phyloP scores from a whole-genome alignment of 1,284 basidiomycete genomes.

The Moniliella sp. region DNA sequence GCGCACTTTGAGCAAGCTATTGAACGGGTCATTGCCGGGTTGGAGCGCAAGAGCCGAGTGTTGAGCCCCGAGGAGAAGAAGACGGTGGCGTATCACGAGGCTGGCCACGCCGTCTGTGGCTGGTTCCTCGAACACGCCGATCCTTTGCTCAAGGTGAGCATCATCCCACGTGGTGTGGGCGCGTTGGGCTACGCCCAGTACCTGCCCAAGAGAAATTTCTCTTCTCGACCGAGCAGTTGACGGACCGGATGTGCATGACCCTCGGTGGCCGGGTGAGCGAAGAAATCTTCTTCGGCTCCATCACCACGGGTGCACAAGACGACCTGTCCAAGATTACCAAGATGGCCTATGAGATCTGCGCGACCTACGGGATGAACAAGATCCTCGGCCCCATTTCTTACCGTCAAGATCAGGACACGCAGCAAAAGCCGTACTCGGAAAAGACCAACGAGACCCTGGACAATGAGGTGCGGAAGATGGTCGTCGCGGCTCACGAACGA shows the following conservation, averaged over 20 bases:
- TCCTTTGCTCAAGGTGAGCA: conserved; percentile 87
- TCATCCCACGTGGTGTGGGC: conserved; percentile 88
- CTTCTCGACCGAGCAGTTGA: conserved; percentile 76
- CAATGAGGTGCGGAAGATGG: no score
- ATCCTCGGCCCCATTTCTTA: conserved; percentile 88
- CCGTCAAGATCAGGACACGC: conserved; percentile 63
- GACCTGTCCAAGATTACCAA: conserved; percentile 91
- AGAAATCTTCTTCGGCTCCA: conserved; percentile 83
- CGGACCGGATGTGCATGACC: conserved; percentile 93
- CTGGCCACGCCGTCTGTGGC: conserved; percentile 88
- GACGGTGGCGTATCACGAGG: conserved; percentile 93
- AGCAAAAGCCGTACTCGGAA: conserved; percentile 95
- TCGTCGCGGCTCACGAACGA: conserved; percentile 62
- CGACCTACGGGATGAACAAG: conserved; percentile 60
- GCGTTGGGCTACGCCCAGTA: conserved; percentile 92
- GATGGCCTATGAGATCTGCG: conserved; percentile 73
- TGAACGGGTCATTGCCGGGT: conserved; percentile 85
- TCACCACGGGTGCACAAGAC: conserved; percentile 93
- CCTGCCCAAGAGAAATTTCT: conserved; percentile 86
- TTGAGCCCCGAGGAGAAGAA: conserved; percentile 89
- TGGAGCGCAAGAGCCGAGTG: conserved; percentile 84
- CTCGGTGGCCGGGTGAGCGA: conserved; percentile 93
- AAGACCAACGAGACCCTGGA: no score
- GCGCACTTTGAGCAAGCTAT: conserved; percentile 88
- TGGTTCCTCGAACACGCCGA: conserved; percentile 97